Evolutionary conservation across 2,329 filamentous ascomycete species (phyloP).

Genomic region (Beauveria medogensis): DNA sequence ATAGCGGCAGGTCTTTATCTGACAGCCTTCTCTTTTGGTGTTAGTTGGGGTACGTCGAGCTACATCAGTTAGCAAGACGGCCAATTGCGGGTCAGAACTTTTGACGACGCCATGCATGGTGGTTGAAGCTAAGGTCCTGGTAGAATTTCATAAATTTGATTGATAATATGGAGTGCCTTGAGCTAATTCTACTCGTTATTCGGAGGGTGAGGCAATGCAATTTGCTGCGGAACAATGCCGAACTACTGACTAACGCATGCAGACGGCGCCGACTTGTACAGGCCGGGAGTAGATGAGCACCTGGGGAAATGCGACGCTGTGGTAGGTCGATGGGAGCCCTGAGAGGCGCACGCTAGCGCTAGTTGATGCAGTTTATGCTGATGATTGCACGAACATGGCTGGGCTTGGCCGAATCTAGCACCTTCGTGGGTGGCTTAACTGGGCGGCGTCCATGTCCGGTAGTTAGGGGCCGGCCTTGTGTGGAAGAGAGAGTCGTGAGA

Average conservation of each 20-base stretch:
- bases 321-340: conserved; percentile 12
- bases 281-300: conserved; percentile 1
- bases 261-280: background rate
- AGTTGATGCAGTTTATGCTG: background rate
- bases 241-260: background rate
- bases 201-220: background rate
- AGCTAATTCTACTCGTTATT: background rate
- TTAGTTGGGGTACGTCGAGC: background rate
- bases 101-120: background rate
- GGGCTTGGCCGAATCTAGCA: background rate
- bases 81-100: conserved; percentile 6
- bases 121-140: background rate
- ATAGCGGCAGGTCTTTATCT: background rate
- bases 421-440: background rate
- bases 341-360: conserved; percentile 2
- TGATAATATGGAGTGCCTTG: too few species aligned
- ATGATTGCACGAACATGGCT: conserved; percentile 2
- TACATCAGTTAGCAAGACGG: background rate
- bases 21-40: conserved; percentile 8
- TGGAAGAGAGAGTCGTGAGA: background rate
- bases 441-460: background rate
- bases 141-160: background rate
- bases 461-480: background rate
- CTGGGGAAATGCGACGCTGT: conserved; percentile 12
- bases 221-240: background rate